These are phyloP conservation scores for Fusarium sp. DNA, from an alignment of 2,329 filamentous ascomycete species.

Conservation along the genomic window DNA sequence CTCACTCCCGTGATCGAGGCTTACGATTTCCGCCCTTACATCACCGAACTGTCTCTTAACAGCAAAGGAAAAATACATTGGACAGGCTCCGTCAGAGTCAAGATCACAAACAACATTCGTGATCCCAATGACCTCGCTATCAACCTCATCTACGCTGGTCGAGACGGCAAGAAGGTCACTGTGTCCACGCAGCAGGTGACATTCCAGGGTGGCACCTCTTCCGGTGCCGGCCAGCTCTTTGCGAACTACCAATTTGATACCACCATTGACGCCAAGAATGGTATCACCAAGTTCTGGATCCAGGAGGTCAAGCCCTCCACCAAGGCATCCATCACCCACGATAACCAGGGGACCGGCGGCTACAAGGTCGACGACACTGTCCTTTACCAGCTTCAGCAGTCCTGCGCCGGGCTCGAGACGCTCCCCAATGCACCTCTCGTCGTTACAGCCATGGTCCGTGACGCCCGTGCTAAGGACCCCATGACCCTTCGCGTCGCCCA, in stretches of 20 bases:
- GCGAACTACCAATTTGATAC: constrained; percentile 45
- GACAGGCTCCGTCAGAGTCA: constrained; percentile 41
- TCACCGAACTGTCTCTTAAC: constrained; percentile 41
- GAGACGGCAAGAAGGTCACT: constrained; percentile 7
- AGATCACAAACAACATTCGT: constrained; percentile 21
- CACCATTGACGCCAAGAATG: constrained; percentile 32
- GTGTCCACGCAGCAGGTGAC: not conserved
- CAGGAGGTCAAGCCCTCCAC: constrained; percentile 38
- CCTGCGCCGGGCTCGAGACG: constrained; percentile 28
- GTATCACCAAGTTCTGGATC: constrained; percentile 47
- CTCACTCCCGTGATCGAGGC: constrained; percentile 44
- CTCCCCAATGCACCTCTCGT: not conserved
- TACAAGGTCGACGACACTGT: constrained; percentile 44
- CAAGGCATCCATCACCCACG: constrained; percentile 34
- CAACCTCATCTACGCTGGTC: constrained; percentile 26
- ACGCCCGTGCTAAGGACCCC: constrained; percentile 2
- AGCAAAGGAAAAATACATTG: constrained; percentile 38
- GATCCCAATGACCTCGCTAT: constrained; percentile 37
- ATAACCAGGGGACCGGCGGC: constrained; percentile 36
- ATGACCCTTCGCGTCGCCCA: constrained; percentile 1
- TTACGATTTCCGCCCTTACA: constrained; percentile 47
- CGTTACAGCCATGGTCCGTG: constrained; percentile 9
- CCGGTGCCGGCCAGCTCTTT: constrained; percentile 42
- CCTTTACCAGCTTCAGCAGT: constrained; percentile 40
- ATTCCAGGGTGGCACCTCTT: constrained; percentile 21